A percentile compares a stretch with the other conserved stretches of the same genome.
Evolutionary conservation across 2,329 filamentous ascomycete genomes (phyloP).

Genomic region (Calonectria pseudoreteaudii): DNA sequence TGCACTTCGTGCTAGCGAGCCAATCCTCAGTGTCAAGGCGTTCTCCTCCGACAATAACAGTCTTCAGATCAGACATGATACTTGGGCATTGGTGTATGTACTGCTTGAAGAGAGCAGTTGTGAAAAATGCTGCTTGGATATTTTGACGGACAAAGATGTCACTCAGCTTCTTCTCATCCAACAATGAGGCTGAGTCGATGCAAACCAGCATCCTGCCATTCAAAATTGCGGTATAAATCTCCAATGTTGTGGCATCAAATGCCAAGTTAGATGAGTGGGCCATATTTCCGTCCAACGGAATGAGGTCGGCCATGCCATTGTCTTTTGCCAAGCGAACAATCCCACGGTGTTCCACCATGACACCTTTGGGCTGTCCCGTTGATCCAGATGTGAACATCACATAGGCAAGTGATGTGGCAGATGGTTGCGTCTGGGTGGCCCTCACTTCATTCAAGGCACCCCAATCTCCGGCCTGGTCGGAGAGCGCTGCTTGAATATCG

Average conservation of each 20-base stretch:
- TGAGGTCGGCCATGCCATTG: not conserved
- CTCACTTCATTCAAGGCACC: not conserved
- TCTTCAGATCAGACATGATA: not conserved
- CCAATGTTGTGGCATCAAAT: slow-evolving; percentile 2
- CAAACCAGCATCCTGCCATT: not conserved
- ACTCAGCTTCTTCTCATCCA: not conserved
- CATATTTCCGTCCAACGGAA: not conserved
- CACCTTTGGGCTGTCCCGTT: slow-evolving; percentile 43
- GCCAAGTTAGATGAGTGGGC: not conserved
- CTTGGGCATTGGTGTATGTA: slow-evolving; percentile 25
- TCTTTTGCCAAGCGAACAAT: not conserved
- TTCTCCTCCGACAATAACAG: slow-evolving; percentile 35
- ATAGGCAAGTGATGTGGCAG: slow-evolving; percentile 20
- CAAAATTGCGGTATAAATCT: not conserved
- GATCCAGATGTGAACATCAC: slow-evolving; percentile 42
- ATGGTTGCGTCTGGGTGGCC: not conserved
- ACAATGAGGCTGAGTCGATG: not conserved
- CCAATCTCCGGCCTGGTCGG: too few species aligned
- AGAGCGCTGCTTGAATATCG: not conserved
- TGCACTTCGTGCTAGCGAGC: not conserved
- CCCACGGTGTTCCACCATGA: slow-evolving; percentile 24
- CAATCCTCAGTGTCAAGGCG: not conserved
- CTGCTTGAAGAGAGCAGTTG: slow-evolving; percentile 37
- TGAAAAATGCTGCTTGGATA: slow-evolving; percentile 22
- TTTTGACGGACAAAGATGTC: not conserved